A percentile compares a stretch with the other conserved stretches of the same genome.
Conservation (phyloP, 805 yeast species). For the Candida ovalis region DNA sequence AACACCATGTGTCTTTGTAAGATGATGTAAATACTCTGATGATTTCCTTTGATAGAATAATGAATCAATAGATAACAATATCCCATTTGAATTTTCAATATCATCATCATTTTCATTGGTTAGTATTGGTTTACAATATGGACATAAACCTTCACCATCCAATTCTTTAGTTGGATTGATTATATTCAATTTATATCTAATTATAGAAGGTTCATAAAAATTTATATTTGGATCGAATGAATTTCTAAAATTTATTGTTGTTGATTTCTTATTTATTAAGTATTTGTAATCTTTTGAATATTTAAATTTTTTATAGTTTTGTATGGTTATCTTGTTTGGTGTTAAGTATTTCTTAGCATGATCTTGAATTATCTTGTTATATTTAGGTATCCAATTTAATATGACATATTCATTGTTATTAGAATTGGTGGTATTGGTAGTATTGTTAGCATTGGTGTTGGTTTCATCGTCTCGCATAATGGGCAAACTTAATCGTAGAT, state of each 20-base stretch:
- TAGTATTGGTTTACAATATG: conserved; percentile 17
- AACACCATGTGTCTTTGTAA: conserved; percentile 27
- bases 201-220: conserved; percentile 4
- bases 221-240: background rate
- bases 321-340: background rate
- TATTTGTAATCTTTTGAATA: background rate
- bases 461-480: too few species aligned
- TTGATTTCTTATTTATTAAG: background rate
- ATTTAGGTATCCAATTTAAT: background rate
- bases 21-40: conserved; percentile 26
- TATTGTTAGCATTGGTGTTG: background rate
- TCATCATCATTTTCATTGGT: conserved; percentile 8
- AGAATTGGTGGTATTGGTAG: too few species aligned
- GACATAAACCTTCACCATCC: conserved; percentile 21
- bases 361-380: background rate
- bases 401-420: background rate
- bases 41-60: conserved; percentile 21
- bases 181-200: background rate
- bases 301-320: background rate
- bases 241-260: background rate
- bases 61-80: background rate
- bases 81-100: background rate
- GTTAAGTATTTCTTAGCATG: background rate
- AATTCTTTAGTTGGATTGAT: background rate
- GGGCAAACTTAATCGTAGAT: too few species aligned